Conservation (phyloP, 2,329 filamentous ascomycete genomes). For the Thielaviopsis populi region DNA sequence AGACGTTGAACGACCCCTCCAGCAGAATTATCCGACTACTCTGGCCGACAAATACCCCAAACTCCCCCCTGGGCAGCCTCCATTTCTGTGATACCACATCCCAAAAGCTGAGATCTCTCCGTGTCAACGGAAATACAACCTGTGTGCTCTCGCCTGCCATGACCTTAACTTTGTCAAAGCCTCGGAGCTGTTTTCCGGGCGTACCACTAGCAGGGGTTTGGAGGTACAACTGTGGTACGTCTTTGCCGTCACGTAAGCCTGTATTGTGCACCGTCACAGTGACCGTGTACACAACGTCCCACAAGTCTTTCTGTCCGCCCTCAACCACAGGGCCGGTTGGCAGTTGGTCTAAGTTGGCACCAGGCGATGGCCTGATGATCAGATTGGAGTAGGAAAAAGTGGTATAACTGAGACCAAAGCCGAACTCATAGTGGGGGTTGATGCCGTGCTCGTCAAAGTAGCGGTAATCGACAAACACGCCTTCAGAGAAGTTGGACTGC, state of each 20-base stretch:
- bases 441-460: conserved; percentile 36
- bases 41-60: conserved; percentile 31
- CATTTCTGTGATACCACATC: conserved; percentile 46
- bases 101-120: conserved; percentile 54
- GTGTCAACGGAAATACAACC: conserved; percentile 38
- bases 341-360: conserved; percentile 23
- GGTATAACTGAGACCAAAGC: conserved; percentile 42
- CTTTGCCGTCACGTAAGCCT: conserved; percentile 29
- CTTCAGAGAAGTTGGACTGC: conserved; percentile 38
- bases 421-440: conserved; percentile 39
- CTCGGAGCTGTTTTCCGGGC: conserved; percentile 46
- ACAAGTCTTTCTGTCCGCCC: conserved; percentile 34
- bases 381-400: conserved; percentile 35
- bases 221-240: conserved; percentile 36
- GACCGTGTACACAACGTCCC: conserved; percentile 31
- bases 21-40: conserved; percentile 34
- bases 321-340: conserved; percentile 28
- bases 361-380: conserved; percentile 23
- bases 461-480: conserved; percentile 39
- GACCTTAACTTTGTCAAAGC: conserved; percentile 47
- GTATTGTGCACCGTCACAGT: conserved; percentile 29
- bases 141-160: conserved; percentile 30
- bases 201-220: conserved; percentile 27
- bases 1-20: conserved; percentile 26
- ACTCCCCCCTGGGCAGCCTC: conserved; percentile 34